Base-by-base conservation (phyloP, 73 alveolate species). In the Paramecium octaurelia region DNA sequence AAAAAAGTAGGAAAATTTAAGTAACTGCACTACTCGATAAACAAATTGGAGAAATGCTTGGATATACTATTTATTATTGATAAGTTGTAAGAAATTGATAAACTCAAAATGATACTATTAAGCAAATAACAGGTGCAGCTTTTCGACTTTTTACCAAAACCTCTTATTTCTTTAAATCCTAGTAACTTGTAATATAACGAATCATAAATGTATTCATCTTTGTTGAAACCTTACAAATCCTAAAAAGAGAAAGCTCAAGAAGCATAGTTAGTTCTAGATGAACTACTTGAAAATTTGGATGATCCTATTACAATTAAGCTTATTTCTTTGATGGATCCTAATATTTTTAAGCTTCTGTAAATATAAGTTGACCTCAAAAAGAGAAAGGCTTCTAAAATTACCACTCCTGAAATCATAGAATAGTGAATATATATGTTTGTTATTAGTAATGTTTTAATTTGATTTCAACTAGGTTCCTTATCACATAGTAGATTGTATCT, bases 141-240 rank as follows among this genome's bases (percentile, higher is more conserved):
- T 12, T 89, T 89, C 44, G 94, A 89, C 27, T 89, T 42, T 40
- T 36, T 89, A 48, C 94, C 94, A 35, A 89, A 89, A 73, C 94
- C 94, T 14, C 31, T 71, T 2, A 70, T 89, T 21, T 42, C 57
- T 24, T 12, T 44, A 80, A 11, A 80, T 18, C 70, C 70, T 14
- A 40, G 18, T 11, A 48, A 42, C 46, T 18, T 38, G 20, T 21
- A 34, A 24, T 23, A 42, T 16, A 80, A 40, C 27, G 57, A 46
- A 24, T 44, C 8, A 20, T 3, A 9, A 64, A 12, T 31, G 27
- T 80, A 80, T 46, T 80, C 27, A 9, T 80, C 91, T 44, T 23
- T 80, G 14, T 46, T 80, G 20, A 43, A 46, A 80, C 43, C 91
- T 0, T 35, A 44, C 11, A 80, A 80, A 48, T 42, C 91, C 1